Conservation (phyloP, 345 rosid species). For the Moringa oleifera region DNA sequence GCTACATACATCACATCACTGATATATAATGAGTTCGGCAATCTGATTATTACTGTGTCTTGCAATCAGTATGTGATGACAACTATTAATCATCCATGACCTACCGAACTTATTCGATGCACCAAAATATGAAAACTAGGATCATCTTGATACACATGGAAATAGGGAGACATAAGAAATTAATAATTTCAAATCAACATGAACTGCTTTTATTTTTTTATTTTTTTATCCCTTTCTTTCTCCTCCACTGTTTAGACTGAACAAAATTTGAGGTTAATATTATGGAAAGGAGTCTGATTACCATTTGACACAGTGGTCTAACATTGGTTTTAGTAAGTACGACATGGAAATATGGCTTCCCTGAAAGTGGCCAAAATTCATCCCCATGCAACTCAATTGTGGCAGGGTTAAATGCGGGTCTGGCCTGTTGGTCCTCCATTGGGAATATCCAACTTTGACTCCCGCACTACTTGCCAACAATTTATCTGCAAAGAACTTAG, state of each 20-base stretch:
- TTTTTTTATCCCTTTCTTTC: not conserved
- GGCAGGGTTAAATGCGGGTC: too few species aligned
- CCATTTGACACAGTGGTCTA: constrained; percentile 10
- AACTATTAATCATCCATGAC: too few species aligned
- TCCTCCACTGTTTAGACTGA: not conserved
- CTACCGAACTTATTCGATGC: not conserved
- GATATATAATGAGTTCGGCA: not conserved
- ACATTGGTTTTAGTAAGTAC: constrained; percentile 16
- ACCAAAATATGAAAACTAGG: not conserved
- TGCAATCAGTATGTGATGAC: not conserved
- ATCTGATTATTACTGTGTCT: not conserved
- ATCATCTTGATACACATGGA: not conserved
- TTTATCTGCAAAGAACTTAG: constrained; percentile 2
- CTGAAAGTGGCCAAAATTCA: constrained; percentile 24
- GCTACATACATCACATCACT: not conserved
- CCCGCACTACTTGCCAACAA: not conserved
- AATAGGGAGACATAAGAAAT: too few species aligned
- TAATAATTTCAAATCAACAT: not conserved
- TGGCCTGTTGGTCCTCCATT: not conserved
- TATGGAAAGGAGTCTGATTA: not conserved
- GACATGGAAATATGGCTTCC: constrained; percentile 23
- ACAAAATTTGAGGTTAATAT: not conserved
- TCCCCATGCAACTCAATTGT: constrained; percentile 6
- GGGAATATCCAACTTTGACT: not conserved
- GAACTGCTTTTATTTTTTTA: not conserved